A percentile compares a stretch with the other conserved stretches of the same genome.
phyloP scores from a whole-genome alignment of 495 filamentous ascomycete species.

The Geopyxis carbonaria region DNA sequence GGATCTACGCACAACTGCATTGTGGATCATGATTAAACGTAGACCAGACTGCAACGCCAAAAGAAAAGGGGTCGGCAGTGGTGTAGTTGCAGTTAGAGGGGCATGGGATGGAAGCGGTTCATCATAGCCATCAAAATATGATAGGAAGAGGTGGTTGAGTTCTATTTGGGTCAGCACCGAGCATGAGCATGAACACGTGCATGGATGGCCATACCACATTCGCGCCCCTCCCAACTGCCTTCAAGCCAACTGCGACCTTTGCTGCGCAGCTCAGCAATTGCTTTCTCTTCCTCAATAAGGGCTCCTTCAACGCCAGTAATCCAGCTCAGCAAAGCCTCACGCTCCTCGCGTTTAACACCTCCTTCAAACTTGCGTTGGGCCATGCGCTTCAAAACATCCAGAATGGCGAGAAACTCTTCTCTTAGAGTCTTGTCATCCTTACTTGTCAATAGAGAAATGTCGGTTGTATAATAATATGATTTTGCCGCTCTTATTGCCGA shows the following conservation, averaged over 20 bases:
- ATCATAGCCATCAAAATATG: slow-evolving; percentile 47
- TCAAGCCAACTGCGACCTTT: slow-evolving; percentile 59
- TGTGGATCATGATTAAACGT: slow-evolving; percentile 71
- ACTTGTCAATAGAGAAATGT: slow-evolving; percentile 22
- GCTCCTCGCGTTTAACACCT: slow-evolving; percentile 60
- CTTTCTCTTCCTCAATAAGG: slow-evolving; percentile 57
- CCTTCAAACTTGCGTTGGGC: slow-evolving; percentile 73
- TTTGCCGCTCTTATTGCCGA: slow-evolving; percentile 87
- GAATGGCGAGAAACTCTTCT: slow-evolving; percentile 60
- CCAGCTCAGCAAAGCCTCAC: slow-evolving; percentile 55
- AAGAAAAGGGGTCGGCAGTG: slow-evolving; percentile 60
- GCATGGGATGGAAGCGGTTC: slow-evolving; percentile 53
- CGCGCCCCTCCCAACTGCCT: slow-evolving; percentile 64
- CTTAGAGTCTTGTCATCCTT: slow-evolving; percentile 22
- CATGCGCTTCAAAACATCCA: slow-evolving; percentile 82
- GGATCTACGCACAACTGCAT: slow-evolving; percentile 68
- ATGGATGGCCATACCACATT: slow-evolving; percentile 27
- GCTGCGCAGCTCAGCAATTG: slow-evolving; percentile 47
- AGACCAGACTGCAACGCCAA: slow-evolving; percentile 57
- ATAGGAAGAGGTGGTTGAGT: slow-evolving; percentile 50
- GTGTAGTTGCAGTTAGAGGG: slow-evolving; percentile 34
- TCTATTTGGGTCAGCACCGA: slow-evolving; percentile 30
- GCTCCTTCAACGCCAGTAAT: slow-evolving; percentile 57
- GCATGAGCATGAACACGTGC: slow-evolving; percentile 6
- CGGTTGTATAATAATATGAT: slow-evolving; percentile 53